Evolutionary conservation across 2,329 filamentous ascomycete species (phyloP).

Genomic region (Pseudogymnoascus pannorum): DNA sequence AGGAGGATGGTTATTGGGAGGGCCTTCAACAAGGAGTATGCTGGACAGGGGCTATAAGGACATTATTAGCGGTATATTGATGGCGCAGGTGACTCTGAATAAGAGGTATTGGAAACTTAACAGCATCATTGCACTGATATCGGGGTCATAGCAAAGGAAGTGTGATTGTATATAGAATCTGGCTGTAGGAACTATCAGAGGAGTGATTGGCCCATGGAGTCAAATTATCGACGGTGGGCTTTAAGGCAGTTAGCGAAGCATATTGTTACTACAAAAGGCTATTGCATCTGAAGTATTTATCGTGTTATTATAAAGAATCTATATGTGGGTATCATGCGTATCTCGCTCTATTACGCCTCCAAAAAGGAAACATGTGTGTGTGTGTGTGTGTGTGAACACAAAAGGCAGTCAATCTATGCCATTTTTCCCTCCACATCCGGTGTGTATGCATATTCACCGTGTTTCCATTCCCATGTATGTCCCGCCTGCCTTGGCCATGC

Average conservation of each 20-base stretch:
- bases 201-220: background rate
- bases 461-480: slow-evolving; percentile 2
- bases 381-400: slow-evolving; percentile 1
- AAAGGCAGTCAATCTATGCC: background rate
- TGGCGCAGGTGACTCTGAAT: background rate
- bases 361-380: slow-evolving; percentile 1
- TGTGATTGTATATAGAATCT: background rate
- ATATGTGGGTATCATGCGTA: slow-evolving; percentile 9
- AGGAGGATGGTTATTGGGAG: slow-evolving; percentile 89
- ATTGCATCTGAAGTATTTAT: background rate
- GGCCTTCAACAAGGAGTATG: slow-evolving; percentile 83
- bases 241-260: background rate
- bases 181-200: background rate
- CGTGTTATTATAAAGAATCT: slow-evolving; percentile 2
- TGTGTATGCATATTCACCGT: background rate
- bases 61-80: background rate
- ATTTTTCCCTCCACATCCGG: background rate
- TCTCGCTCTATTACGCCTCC: slow-evolving; percentile 4
- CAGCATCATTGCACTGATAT: slow-evolving; percentile 2
- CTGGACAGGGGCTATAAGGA: background rate
- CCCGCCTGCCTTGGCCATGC: background rate
- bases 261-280: background rate
- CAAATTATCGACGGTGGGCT: background rate
- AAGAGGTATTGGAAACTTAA: background rate
- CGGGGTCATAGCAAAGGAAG: background rate